A percentile compares a stretch with the other conserved stretches of the same genome.
Evolutionary conservation across 2,329 filamentous ascomycete genomes (phyloP).

Genomic region (Paraphaeosphaeria sporulosa): DNA sequence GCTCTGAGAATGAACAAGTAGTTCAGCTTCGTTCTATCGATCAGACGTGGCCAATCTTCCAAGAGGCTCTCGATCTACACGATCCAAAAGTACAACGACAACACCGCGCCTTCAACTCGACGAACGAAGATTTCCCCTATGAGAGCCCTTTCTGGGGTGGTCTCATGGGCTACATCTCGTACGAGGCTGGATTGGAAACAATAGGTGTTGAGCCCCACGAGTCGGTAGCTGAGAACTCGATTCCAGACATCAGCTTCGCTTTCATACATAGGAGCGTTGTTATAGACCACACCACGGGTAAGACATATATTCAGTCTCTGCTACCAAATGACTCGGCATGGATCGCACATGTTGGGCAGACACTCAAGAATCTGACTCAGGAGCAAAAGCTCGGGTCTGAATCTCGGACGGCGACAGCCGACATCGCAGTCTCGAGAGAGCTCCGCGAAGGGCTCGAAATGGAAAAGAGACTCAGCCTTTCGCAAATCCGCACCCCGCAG

Average conservation of each 20-base stretch:
- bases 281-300: slow-evolving; percentile 69
- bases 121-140: slow-evolving; percentile 2
- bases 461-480: slow-evolving; percentile 5
- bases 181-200: slow-evolving; percentile 75
- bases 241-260: slow-evolving; percentile 69
- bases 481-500: slow-evolving; percentile 10
- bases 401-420: not conserved
- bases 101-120: not conserved
- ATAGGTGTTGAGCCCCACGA: slow-evolving; percentile 55
- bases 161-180: slow-evolving; percentile 81
- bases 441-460: slow-evolving; percentile 10
- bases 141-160: slow-evolving; percentile 74
- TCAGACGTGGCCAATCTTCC: slow-evolving; percentile 19
- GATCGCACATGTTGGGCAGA: slow-evolving; percentile 51
- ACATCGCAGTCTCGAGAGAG: not conserved
- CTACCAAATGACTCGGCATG: slow-evolving; percentile 42
- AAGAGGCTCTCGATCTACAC: slow-evolving; percentile 12
- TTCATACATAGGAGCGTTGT: slow-evolving; percentile 79
- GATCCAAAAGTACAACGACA: slow-evolving; percentile 6
- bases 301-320: slow-evolving; percentile 70
- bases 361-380: not conserved
- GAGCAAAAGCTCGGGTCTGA: not conserved
- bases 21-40: slow-evolving; percentile 18
- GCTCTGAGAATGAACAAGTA: not conserved
- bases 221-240: slow-evolving; percentile 5